Percentiles rank a stretch among this genome's conserved stretches.
Conservation (phyloP, 2,329 filamentous ascomycete species). For the Cladophialophora chaetospira region DNA sequence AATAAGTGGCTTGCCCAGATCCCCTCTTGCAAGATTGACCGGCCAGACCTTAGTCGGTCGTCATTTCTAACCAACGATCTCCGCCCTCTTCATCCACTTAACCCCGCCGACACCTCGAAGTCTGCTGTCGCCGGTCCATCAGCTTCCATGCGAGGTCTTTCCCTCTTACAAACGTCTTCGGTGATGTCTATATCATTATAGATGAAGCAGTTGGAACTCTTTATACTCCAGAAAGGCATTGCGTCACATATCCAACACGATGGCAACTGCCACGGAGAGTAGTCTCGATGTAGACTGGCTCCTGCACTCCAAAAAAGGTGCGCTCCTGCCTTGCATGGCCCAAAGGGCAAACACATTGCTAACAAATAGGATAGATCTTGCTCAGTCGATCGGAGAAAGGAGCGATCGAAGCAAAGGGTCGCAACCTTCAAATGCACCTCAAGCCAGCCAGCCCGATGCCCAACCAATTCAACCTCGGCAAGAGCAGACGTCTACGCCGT, state of each 20-base stretch:
- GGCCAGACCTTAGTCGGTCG: constrained; percentile 9
- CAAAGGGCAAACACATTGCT: background rate
- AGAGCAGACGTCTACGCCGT: constrained; percentile 15
- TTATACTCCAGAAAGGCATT: background rate
- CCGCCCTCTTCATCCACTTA: background rate
- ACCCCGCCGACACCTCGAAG: constrained; percentile 19
- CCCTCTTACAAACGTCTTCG: constrained; percentile 1
- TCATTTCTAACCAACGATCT: constrained; percentile 7
- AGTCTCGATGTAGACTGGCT: constrained; percentile 90
- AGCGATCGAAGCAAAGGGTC: constrained; percentile 24
- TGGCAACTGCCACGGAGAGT: constrained; percentile 58
- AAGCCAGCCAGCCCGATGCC: constrained; percentile 28
- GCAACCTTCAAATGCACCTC: constrained; percentile 27
- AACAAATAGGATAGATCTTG: constrained; percentile 15
- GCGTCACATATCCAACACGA: constrained; percentile 3
- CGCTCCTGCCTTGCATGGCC: constrained; percentile 36
- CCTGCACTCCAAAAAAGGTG: constrained; percentile 81
- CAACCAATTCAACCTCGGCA: constrained; percentile 18
- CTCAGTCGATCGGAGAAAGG: constrained; percentile 32
- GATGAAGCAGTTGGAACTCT: background rate
- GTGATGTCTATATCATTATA: constrained; percentile 3
- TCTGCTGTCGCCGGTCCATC: background rate
- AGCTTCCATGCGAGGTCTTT: background rate
- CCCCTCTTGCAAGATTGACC: background rate
- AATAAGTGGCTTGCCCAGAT: constrained; percentile 3